Base-by-base conservation (phyloP, 1,284 basidiomycete genomes). In the Trichosporon sp. region DNA sequence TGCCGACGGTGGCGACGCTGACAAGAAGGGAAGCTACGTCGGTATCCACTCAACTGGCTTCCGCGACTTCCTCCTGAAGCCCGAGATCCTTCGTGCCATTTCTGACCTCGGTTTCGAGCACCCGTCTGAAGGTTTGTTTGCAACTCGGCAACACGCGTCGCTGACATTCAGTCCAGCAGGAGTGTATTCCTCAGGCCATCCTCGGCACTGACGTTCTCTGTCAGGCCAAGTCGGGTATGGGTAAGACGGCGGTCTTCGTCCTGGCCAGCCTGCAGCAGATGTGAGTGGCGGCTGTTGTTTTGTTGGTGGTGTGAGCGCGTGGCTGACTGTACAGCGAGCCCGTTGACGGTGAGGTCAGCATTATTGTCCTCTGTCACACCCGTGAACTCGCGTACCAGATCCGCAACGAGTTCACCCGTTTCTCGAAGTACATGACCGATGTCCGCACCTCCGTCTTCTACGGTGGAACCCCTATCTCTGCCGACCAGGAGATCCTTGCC, bases 361-460 rank as follows among this genome's bases (percentile, higher is more conserved):
- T 98, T 74, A 88, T 99, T 76, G 95, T 99, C 75, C 89, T 99
- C 72, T 99, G 97, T 86, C 97, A 99, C 87, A 99, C 97, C 44
- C 93, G 97, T 77, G 97, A 99, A 86, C 88, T 99, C 67, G 97
- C 97, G 56, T 99, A 95, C 87, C 97, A 99, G 87, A 99, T 99
- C 86, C 95, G 95, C 87, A 99, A 99, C 87, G 97, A 99, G 86
- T 99, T 99, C 86, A 90, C 91, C 65, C 93, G 97, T 67, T 99
- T 99, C 86, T 93, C 93, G 76, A 98, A 99, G 87, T 99, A 98
- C 87, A 98, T 99, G 95, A 95, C 97, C 67, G 93, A 97, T 76
- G 94, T 99, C 76, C 92, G 96, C 74, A 95, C 98, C 79, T 90
- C 90, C 81, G 98, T 98, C 74, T 97, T 99, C 86, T 99, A 95